Percentiles rank a stretch among this genome's conserved stretches.
phyloP scores from a whole-genome alignment of 2,329 filamentous ascomycete genomes.

The Curvularia eragrostidis region DNA sequence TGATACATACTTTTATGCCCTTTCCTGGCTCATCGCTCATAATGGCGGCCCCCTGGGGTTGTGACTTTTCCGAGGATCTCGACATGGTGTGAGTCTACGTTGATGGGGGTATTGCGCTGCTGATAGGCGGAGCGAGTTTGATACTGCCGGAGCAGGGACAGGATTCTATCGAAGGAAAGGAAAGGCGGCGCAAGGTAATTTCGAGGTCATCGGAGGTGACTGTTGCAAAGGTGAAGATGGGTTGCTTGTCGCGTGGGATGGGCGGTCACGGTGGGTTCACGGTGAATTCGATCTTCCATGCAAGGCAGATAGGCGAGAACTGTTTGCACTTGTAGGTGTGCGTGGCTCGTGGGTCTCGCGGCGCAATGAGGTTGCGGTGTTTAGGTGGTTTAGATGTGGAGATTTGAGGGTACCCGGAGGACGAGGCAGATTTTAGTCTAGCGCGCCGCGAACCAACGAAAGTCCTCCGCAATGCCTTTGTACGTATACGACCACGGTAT shows the following conservation, averaged over 20 bases:
- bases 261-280: slow-evolving; percentile 24
- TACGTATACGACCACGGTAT: slow-evolving; percentile 11
- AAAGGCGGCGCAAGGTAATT: slow-evolving; percentile 26
- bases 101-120: slow-evolving; percentile 13
- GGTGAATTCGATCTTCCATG: slow-evolving; percentile 37
- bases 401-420: slow-evolving; percentile 30
- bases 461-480: slow-evolving; percentile 12
- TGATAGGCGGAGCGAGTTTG: not conserved
- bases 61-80: slow-evolving; percentile 27
- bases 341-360: slow-evolving; percentile 21
- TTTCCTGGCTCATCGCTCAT: slow-evolving; percentile 29
- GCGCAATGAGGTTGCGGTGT: slow-evolving; percentile 25
- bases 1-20: slow-evolving; percentile 34
- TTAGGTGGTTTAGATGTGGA: slow-evolving; percentile 26
- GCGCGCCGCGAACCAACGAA: slow-evolving; percentile 15
- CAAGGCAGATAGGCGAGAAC: slow-evolving; percentile 29
- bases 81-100: slow-evolving; percentile 25
- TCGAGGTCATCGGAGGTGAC: slow-evolving; percentile 43
- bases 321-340: slow-evolving; percentile 8
- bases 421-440: slow-evolving; percentile 32
- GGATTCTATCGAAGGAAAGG: slow-evolving; percentile 32
- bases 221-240: slow-evolving; percentile 24
- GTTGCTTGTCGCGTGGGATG: slow-evolving; percentile 16
- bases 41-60: slow-evolving; percentile 27
- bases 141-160: slow-evolving; percentile 1